These are phyloP conservation scores for Blastobotrys indianensis DNA, from an alignment of 1,139 yeast genomes.

Conservation along the genomic window DNA sequence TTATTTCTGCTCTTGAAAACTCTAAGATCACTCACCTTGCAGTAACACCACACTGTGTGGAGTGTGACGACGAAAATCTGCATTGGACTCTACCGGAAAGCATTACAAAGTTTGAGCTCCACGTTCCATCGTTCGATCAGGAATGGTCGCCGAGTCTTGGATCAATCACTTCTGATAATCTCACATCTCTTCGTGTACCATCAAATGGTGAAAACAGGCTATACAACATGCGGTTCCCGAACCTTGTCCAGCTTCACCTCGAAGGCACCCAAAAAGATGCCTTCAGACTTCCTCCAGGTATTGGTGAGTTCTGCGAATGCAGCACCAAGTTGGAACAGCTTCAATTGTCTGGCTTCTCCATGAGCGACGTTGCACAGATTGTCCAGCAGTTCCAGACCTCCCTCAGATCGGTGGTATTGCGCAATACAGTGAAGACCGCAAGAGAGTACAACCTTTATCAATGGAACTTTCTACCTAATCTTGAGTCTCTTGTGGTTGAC, in stretches of 20 bases:
- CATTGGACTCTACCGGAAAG: constrained; percentile 9
- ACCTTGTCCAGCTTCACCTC: constrained; percentile 10
- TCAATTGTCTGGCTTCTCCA: constrained; percentile 10
- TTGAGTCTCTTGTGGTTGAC: constrained; percentile 12
- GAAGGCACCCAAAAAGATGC: constrained; percentile 12
- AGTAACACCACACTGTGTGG: constrained; percentile 13
- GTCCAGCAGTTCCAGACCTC: constrained; percentile 8
- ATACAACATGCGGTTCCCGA: constrained; percentile 12
- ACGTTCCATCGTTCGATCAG: constrained; percentile 11
- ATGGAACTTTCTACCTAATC: constrained; percentile 11
- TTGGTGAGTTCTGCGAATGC: constrained; percentile 8
- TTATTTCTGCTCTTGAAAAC: constrained; percentile 6
- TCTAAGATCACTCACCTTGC: not conserved
- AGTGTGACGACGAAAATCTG: constrained; percentile 4
- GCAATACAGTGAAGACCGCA: constrained; percentile 9
- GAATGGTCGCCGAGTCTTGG: constrained; percentile 12
- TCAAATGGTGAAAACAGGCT: constrained; percentile 12
- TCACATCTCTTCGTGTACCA: constrained; percentile 8
- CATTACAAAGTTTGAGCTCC: constrained; percentile 6
- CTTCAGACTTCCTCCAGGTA: constrained; percentile 9
- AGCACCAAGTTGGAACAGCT: constrained; percentile 8
- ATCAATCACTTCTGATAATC: constrained; percentile 4
- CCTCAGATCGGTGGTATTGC: constrained; percentile 8
- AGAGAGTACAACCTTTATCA: constrained; percentile 11
- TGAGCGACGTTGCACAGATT: constrained; percentile 12